Conservation (phyloP, 208 protist genomes). For the Novymonas esmeraldas region DNA sequence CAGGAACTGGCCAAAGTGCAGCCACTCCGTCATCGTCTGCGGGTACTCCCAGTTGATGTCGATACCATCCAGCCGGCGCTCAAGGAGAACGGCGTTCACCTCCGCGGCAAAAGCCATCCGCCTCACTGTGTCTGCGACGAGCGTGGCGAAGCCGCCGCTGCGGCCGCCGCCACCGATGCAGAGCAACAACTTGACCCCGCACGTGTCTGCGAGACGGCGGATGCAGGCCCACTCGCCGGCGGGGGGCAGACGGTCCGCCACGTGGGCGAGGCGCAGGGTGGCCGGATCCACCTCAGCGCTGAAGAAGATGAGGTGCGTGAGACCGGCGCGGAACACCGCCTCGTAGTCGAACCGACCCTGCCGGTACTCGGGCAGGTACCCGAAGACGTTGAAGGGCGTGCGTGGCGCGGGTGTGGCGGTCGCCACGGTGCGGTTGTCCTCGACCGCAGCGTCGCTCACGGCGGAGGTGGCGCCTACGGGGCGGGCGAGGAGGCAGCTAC, state of each 20-base stretch:
- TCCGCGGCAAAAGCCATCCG: slow-evolving; percentile 40
- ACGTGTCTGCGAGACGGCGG: slow-evolving; percentile 35
- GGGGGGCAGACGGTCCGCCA: slow-evolving; percentile 51
- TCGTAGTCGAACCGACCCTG: slow-evolving; percentile 50
- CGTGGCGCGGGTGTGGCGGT: neutral
- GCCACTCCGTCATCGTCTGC: slow-evolving; percentile 45
- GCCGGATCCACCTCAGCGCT: slow-evolving; percentile 55
- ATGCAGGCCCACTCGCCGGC: slow-evolving; percentile 35
- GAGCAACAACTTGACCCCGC: slow-evolving; percentile 58
- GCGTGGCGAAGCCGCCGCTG: slow-evolving; percentile 47
- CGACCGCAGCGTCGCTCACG: neutral
- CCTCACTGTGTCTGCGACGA: slow-evolving; percentile 25
- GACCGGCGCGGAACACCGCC: slow-evolving; percentile 41
- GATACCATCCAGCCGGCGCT: slow-evolving; percentile 58
- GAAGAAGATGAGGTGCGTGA: slow-evolving; percentile 84
- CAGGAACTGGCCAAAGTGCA: slow-evolving; percentile 32
- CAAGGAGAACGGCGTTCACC: slow-evolving; percentile 34
- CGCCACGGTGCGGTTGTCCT: neutral
- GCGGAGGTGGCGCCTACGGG: neutral
- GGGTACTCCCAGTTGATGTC: slow-evolving; percentile 88
- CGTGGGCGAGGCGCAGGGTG: slow-evolving; percentile 27
- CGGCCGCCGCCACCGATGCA: slow-evolving; percentile 68
- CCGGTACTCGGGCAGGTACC: slow-evolving; percentile 79
- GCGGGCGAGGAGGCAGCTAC: neutral
- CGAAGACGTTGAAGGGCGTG: slow-evolving; percentile 58